Percentiles rank a stretch among this genome's conserved stretches.
These are phyloP conservation scores for Tolypocladium nubicola DNA, from an alignment of 2,329 filamentous ascomycete genomes.

Conservation along the genomic window DNA sequence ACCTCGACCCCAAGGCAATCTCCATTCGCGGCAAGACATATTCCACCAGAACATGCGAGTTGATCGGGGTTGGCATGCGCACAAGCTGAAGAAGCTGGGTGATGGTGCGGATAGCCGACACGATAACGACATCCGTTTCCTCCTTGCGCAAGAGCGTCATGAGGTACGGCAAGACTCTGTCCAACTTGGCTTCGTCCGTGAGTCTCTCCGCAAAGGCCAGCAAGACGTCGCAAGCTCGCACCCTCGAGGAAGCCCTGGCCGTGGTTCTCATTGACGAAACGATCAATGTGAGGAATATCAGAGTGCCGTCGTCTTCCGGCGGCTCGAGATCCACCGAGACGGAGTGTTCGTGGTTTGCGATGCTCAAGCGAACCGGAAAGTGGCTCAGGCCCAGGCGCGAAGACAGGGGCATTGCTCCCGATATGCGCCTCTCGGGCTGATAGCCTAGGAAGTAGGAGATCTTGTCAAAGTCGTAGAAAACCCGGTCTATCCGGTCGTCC, in stretches of 20 bases:
- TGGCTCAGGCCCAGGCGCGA: conserved; percentile 45
- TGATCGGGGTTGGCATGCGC: conserved; percentile 71
- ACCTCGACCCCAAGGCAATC: conserved; percentile 34
- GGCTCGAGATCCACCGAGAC: conserved; percentile 50
- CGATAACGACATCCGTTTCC: conserved; percentile 70
- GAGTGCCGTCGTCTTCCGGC: conserved; percentile 72
- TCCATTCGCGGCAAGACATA: conserved; percentile 58
- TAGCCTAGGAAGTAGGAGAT: conserved; percentile 90
- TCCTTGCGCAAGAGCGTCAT: conserved; percentile 69
- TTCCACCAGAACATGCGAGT: conserved; percentile 58
- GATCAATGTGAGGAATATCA: conserved; percentile 84
- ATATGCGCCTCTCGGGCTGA: conserved; percentile 35
- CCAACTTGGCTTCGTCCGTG: conserved; percentile 91
- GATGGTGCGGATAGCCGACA: conserved; percentile 75
- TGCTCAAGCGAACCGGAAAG: conserved; percentile 75
- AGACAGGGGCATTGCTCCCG: conserved; percentile 13
- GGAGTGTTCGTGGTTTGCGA: conserved; percentile 73
- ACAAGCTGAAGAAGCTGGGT: conserved; percentile 84
- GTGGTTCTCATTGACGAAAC: conserved; percentile 85
- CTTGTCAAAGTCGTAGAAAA: conserved; percentile 94
- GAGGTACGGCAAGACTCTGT: conserved; percentile 84
- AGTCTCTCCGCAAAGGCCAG: conserved; percentile 84
- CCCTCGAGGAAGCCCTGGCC: conserved; percentile 73
- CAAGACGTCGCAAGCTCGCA: conserved; percentile 83
- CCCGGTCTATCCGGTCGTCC: conserved; percentile 86